Percentiles rank a stretch among this genome's conserved stretches.
Conservation (phyloP, 768 basidiomycete species). For the Kondoa subrosea region DNA sequence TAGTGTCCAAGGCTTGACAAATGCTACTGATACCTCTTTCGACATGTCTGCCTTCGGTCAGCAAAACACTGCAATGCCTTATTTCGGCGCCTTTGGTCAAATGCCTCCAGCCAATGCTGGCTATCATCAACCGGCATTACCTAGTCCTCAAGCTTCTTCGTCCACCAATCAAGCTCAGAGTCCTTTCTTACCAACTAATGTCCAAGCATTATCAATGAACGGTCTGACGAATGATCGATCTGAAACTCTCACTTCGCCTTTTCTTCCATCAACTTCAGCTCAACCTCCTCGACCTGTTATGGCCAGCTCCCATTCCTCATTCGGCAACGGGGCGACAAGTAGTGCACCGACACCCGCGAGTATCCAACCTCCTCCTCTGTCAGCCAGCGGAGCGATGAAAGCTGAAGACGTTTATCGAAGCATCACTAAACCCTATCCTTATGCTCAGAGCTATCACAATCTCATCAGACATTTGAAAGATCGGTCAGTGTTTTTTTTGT, state of each 20-base stretch:
- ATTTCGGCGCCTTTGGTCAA: neutral
- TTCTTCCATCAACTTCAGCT: too few species aligned
- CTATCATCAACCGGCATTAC: neutral
- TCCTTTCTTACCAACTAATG: neutral
- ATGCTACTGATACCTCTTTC: constrained; percentile 6
- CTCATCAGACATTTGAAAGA: constrained; percentile 78
- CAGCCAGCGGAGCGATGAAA: constrained; percentile 20
- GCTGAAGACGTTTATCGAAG: constrained; percentile 45
- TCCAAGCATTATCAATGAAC: neutral
- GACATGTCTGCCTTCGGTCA: constrained; percentile 6
- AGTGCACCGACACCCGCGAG: neutral
- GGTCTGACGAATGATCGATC: neutral
- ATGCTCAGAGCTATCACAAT: constrained; percentile 90
- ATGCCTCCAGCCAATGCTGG: neutral
- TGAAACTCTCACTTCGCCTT: neutral
- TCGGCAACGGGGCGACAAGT: neutral
- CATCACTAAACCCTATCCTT: constrained; percentile 66
- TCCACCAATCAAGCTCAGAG: neutral
- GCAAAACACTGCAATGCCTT: neutral
- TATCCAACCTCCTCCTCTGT: constrained; percentile 7
- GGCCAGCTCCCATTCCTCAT: neutral
- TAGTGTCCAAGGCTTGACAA: neutral
- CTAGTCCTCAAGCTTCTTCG: neutral
- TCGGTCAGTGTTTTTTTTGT: constrained; percentile 37
- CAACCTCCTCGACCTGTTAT: too few species aligned